Base-by-base conservation (phyloP, 495 filamentous ascomycete species). In the Penicillium silybi region DNA sequence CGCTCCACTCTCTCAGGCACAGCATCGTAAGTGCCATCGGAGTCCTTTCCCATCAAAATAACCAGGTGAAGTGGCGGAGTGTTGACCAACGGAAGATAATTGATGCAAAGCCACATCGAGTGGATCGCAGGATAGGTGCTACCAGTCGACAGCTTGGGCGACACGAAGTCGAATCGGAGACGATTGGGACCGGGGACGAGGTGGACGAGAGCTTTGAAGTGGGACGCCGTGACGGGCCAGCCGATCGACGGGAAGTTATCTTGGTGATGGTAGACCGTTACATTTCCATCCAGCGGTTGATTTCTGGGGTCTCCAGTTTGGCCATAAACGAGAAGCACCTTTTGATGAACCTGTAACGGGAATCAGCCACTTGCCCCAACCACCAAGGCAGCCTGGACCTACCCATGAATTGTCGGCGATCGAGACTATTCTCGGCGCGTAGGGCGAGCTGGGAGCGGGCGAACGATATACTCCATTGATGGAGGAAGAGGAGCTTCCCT, bases 131-230 rank as follows among this genome's bases (percentile, higher is more conserved):
- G 83, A 22, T 86, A 82, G 11, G 80, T 72, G 53, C 79, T 87
- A 62, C 79, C 83, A 37, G 87, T 79, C 11, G 85, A 84, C 22
- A 91, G 75, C 63, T 90, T 92, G 15, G 91, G 85, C 4, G 86
- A 91, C 18, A 78, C 77, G 59, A 95, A 97, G 59, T 96, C 92
- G 54, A 96, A 85, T 6, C 89, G 84, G 25, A 97, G 57, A 47
- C 81, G 82, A 69, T 97, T 97, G 40, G 88, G 87, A 19, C 92
- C 92, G 0, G 92, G 90, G 52, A 83, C 78, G n/a, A 97, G 79
- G 65, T 95, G 88, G 10, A 95, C 78, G 29, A 96, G 76, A 7
- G 86, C 86, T 71, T 96, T 97, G 74, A 95, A 97, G 65, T 88
- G 83, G 3, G 88, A 93, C 35, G 88, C 83, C 61, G 77, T 84